These are phyloP conservation scores for Trypanosoma mega DNA, from an alignment of 208 protist genomes.

Conservation along the genomic window DNA sequence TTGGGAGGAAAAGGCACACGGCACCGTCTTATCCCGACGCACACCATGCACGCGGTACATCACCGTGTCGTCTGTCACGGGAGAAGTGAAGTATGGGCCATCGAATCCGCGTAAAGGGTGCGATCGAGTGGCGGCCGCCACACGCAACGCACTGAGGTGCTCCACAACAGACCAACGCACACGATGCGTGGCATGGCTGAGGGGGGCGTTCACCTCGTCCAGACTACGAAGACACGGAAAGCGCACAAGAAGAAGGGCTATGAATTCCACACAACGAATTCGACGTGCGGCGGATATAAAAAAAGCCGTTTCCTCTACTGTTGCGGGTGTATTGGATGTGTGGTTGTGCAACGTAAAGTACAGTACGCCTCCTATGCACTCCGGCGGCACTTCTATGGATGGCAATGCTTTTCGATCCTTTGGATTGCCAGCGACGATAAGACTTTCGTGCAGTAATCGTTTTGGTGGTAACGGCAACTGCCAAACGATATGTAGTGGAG, in stretches of 20 bases:
- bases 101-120: neutral
- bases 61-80: slow-evolving; percentile 19
- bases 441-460: neutral
- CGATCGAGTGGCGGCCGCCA: neutral
- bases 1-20: slow-evolving; percentile 29
- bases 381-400: neutral
- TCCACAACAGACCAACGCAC: slow-evolving; percentile 19
- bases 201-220: slow-evolving; percentile 9
- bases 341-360: slow-evolving; percentile 13
- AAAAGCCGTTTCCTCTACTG: neutral
- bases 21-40: slow-evolving; percentile 31
- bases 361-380: slow-evolving; percentile 13
- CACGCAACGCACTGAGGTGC: slow-evolving; percentile 15
- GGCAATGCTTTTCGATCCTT: neutral
- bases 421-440: no score
- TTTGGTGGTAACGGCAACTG: neutral
- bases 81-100: slow-evolving; percentile 4
- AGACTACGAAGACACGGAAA: slow-evolving; percentile 14
- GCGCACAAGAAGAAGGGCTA: slow-evolving; percentile 28
- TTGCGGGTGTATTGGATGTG: neutral
- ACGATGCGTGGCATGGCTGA: neutral
- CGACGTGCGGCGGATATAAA: slow-evolving; percentile 17
- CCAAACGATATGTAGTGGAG: neutral
- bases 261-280: slow-evolving; percentile 26
- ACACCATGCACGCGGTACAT: slow-evolving; percentile 37